These are phyloP conservation scores for Candida lessepsii DNA, from an alignment of 805 yeast species.

Conservation along the genomic window DNA sequence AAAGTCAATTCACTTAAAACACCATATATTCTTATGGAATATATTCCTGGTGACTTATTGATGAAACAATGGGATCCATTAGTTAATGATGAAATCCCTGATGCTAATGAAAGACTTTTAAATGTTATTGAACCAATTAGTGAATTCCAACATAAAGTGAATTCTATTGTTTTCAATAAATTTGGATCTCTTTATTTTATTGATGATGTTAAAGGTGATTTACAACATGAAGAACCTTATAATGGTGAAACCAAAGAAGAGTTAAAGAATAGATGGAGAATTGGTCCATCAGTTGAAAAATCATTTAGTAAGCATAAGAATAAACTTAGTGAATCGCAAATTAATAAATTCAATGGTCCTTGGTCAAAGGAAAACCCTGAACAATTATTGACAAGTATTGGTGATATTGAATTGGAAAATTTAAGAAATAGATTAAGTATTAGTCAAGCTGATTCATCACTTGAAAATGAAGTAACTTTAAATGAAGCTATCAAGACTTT, in stretches of 20 bases:
- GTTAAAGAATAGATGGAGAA: conserved; percentile 71
- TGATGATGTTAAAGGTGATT: conserved; percentile 55
- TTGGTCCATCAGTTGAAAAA: conserved; percentile 87
- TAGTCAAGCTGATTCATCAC: conserved; percentile 52
- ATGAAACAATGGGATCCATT: conserved; percentile 94
- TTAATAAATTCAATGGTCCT: conserved; percentile 68
- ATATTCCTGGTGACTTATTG: conserved; percentile 71
- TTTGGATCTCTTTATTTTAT: conserved; percentile 83
- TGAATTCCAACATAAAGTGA: conserved; percentile 57
- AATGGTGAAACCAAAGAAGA: conserved; percentile 52
- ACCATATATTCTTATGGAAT: conserved; percentile 83
- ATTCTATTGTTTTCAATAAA: conserved; percentile 59
- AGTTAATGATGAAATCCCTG: conserved; percentile 50
- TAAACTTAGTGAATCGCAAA: conserved; percentile 48
- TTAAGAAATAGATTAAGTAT: conserved; percentile 53
- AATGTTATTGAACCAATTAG: conserved; percentile 71
- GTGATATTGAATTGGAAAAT: conserved; percentile 63
- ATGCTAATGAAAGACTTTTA: conserved; percentile 49
- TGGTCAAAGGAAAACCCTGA: conserved; percentile 61
- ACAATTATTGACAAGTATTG: conserved; percentile 63
- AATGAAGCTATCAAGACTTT: conserved; percentile 58
- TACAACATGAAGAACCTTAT: conserved; percentile 48
- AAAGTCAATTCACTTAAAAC: conserved; percentile 60
- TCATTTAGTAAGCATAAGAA: conserved; percentile 70
- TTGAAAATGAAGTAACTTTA: conserved; percentile 43